These are phyloP conservation scores for Metschnikowia arizonensis DNA, from an alignment of 805 yeast genomes.

Conservation along the genomic window DNA sequence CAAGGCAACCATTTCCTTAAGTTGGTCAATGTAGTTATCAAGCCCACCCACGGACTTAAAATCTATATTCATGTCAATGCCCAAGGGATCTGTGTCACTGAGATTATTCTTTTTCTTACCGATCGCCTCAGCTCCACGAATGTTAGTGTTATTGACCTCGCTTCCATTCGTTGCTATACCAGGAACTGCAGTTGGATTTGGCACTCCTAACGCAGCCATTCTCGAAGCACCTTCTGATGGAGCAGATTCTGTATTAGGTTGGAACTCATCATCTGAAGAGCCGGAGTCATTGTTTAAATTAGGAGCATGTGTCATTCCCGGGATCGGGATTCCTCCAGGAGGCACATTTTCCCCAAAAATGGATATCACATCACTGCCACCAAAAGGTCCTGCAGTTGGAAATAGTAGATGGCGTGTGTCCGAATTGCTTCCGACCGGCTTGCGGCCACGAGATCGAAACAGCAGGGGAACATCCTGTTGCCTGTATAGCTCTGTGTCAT, in stretches of 20 bases:
- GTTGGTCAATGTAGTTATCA: conserved; percentile 82
- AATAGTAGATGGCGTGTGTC: conserved; percentile 63
- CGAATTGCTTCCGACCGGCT: conserved; percentile 36
- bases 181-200: neutral
- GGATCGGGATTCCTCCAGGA: conserved; percentile 42
- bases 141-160: conserved; percentile 23
- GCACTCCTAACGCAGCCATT: conserved; percentile 23
- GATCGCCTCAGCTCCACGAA: conserved; percentile 33
- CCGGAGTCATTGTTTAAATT: conserved; percentile 49
- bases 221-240: neutral
- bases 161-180: conserved; percentile 9
- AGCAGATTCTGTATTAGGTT: neutral
- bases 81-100: conserved; percentile 92
- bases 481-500: conserved; percentile 27
- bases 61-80: conserved; percentile 81
- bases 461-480: conserved; percentile 12
- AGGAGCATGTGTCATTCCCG: conserved; percentile 30
- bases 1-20: conserved; percentile 94
- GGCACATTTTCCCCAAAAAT: conserved; percentile 69
- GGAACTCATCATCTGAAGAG: conserved; percentile 59
- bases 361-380: conserved; percentile 89
- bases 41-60: conserved; percentile 88
- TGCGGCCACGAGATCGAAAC: conserved; percentile 29
- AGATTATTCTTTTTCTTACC: conserved; percentile 49
- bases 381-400: conserved; percentile 97